Conservation (phyloP, 2,329 filamentous ascomycete genomes). For the Fusarium sp. region DNA sequence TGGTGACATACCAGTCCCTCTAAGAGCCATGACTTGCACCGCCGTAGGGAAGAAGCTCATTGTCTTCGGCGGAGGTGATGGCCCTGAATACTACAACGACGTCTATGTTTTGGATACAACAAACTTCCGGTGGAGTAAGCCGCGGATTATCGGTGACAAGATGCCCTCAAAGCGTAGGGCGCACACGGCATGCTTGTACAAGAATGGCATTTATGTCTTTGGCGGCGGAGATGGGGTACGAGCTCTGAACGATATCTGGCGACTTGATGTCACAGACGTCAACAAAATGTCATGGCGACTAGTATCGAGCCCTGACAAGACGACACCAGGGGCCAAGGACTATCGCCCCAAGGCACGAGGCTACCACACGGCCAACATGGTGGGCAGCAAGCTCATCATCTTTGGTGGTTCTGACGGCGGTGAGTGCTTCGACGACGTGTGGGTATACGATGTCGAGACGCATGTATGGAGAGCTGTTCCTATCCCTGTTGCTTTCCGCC, state of each 20-base stretch:
- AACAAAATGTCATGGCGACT: conserved; percentile 77
- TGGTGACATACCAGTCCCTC: conserved; percentile 72
- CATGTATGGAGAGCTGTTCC: conserved; percentile 69
- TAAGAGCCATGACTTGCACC: conserved; percentile 79
- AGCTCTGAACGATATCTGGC: conserved; percentile 78
- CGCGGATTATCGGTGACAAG: conserved; percentile 68
- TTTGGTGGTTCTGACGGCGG: conserved; percentile 77
- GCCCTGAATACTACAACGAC: conserved; percentile 78
- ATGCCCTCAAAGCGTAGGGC: conserved; percentile 72
- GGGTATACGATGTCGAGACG: conserved; percentile 77
- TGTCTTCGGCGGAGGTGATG: conserved; percentile 77
- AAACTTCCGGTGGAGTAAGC: conserved; percentile 75
- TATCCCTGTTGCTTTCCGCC: conserved; percentile 71
- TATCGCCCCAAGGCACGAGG: conserved; percentile 71
- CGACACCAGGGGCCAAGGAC: conserved; percentile 49
- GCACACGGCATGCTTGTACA: conserved; percentile 78
- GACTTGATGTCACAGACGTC: conserved; percentile 75
- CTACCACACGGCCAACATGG: conserved; percentile 80
- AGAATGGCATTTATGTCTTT: conserved; percentile 79
- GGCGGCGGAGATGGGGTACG: conserved; percentile 77
- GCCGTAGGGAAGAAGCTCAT: conserved; percentile 78
- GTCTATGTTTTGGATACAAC: conserved; percentile 78
- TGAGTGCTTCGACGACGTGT: conserved; percentile 79
- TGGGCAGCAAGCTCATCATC: conserved; percentile 77
- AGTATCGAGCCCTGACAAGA: conserved; percentile 63